These are phyloP conservation scores for Diaporthe humulicola DNA, from an alignment of 2,329 filamentous ascomycete species.

Conservation along the genomic window DNA sequence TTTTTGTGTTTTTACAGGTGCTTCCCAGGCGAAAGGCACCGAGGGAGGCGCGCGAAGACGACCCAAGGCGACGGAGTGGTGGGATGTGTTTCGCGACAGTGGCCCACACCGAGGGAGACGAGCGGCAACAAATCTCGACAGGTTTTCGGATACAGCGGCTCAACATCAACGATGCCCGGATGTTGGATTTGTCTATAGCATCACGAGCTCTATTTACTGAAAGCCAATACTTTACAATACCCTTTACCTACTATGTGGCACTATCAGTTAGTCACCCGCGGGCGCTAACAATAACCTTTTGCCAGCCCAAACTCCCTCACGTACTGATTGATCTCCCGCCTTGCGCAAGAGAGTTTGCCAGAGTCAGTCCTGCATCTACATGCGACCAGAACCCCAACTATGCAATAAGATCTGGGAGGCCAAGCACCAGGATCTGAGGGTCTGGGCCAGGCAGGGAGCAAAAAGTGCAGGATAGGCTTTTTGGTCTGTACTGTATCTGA, in stretches of 20 bases:
- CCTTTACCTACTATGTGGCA: neutral
- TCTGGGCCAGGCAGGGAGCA: neutral
- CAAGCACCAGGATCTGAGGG: conserved; percentile 4
- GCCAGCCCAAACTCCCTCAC: neutral
- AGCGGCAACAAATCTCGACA: conserved; percentile 39
- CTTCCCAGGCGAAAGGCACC: conserved; percentile 39
- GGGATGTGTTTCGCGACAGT: conserved; percentile 31
- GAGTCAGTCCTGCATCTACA: conserved; percentile 16
- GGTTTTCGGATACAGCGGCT: conserved; percentile 40
- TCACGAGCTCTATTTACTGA: conserved; percentile 39
- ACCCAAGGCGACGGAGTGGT: conserved; percentile 30
- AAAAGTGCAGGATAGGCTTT: conserved; percentile 7
- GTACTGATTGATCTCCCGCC: neutral
- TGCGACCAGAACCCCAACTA: conserved; percentile 3
- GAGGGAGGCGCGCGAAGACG: conserved; percentile 25
- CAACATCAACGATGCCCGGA: conserved; percentile 32
- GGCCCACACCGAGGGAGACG: conserved; percentile 36
- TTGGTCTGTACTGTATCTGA: neutral
- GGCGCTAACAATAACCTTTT: neutral
- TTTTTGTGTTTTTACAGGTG: conserved; percentile 30
- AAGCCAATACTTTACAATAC: conserved; percentile 37
- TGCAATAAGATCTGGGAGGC: neutral
- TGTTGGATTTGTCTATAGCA: conserved; percentile 44
- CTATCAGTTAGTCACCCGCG: neutral
- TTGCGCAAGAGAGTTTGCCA: conserved; percentile 7